phyloP scores from a whole-genome alignment of 148 eudicot species.

The Amaranthus cruentus region DNA sequence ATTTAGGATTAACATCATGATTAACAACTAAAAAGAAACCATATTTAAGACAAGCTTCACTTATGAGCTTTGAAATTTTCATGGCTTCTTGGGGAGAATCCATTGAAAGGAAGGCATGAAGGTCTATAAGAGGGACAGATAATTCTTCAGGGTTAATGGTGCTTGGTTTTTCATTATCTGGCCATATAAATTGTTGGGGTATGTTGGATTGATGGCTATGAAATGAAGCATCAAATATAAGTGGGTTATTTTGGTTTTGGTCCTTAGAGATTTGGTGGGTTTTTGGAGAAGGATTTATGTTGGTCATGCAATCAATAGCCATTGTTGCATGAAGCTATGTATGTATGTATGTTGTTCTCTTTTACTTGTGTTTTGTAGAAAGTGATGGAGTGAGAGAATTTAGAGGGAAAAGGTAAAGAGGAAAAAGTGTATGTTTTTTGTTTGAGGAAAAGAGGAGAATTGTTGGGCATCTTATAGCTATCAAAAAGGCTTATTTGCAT shows the following conservation, averaged over 20 bases:
- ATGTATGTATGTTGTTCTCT: too few relatives aligned
- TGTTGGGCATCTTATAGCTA: slow-evolving; percentile 32
- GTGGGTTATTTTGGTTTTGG: slow-evolving; percentile 11
- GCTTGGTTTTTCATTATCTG: slow-evolving; percentile 52
- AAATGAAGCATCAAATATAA: slow-evolving; percentile 49
- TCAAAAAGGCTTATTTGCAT: slow-evolving; percentile 14
- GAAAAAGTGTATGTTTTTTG: slow-evolving; percentile 10
- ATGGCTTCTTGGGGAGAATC: slow-evolving; percentile 22
- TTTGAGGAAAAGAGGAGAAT: slow-evolving; percentile 11
- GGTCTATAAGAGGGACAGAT: slow-evolving; percentile 45
- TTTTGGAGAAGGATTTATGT: slow-evolving; percentile 13
- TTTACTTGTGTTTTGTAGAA: too few relatives aligned
- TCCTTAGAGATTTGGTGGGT: slow-evolving; percentile 10
- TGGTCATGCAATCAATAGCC: slow-evolving; percentile 43
- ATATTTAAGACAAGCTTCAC: slow-evolving; percentile 52
- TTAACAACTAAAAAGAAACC: slow-evolving; percentile 68
- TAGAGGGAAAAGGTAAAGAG: background rate
- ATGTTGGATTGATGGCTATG: slow-evolving; percentile 36
- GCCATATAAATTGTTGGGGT: slow-evolving; percentile 66
- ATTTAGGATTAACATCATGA: slow-evolving; percentile 44
- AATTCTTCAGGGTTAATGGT: slow-evolving; percentile 28
- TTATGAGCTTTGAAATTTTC: slow-evolving; percentile 34
- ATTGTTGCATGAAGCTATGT: slow-evolving; percentile 38
- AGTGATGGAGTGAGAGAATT: too few relatives aligned
- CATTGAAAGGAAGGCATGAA: slow-evolving; percentile 45